phyloP scores from a whole-genome alignment of 805 yeast species.

The Saccharomycopsis schoenii region DNA sequence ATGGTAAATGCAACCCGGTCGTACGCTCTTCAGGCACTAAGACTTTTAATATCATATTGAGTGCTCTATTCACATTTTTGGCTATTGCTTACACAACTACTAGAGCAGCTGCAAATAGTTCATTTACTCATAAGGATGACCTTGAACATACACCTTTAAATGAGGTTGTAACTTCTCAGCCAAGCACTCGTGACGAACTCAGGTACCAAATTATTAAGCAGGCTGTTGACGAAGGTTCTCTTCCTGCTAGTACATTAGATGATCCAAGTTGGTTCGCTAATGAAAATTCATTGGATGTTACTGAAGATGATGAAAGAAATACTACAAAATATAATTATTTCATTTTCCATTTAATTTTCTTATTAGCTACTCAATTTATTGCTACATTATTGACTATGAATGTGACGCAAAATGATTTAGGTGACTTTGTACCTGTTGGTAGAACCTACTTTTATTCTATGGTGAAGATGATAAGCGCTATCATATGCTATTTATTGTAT shows the following conservation, averaged over 20 bases:
- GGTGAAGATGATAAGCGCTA: slow-evolving; percentile 86
- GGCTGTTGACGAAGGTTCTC: slow-evolving; percentile 93
- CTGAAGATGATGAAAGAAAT: slow-evolving; percentile 53
- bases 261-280: slow-evolving; percentile 52
- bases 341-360: slow-evolving; percentile 82
- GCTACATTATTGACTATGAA: slow-evolving; percentile 89
- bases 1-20: slow-evolving; percentile 90
- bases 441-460: slow-evolving; percentile 91
- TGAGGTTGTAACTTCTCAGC: slow-evolving; percentile 35
- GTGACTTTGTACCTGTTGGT: slow-evolving; percentile 94
- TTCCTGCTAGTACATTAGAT: slow-evolving; percentile 83
- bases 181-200: slow-evolving; percentile 56
- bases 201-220: slow-evolving; percentile 80
- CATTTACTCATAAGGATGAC: slow-evolving; percentile 39
- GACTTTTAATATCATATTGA: slow-evolving; percentile 75
- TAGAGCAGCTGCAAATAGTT: slow-evolving; percentile 83
- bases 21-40: slow-evolving; percentile 85
- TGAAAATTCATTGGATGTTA: slow-evolving; percentile 31
- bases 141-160: slow-evolving; percentile 31
- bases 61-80: slow-evolving; percentile 86
- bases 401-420: slow-evolving; percentile 72
- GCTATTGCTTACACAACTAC: slow-evolving; percentile 97
- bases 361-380: slow-evolving; percentile 93
- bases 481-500: slow-evolving; percentile 82
- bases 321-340: slow-evolving; percentile 76